These are phyloP conservation scores for Termitomyces sp. DNA, from an alignment of 768 basidiomycete species.

Conservation along the genomic window DNA sequence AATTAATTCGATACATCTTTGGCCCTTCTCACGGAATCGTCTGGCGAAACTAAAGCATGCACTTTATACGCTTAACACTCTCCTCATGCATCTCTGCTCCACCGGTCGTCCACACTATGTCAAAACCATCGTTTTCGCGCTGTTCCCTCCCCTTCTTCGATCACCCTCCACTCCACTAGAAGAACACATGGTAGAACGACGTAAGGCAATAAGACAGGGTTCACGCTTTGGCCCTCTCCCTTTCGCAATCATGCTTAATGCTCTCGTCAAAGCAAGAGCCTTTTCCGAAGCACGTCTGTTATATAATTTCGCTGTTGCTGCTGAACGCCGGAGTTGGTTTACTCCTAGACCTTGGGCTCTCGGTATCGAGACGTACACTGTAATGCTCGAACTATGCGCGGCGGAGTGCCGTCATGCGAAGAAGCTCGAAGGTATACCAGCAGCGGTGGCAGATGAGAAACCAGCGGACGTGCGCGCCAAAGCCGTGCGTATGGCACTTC, in stretches of 20 bases:
- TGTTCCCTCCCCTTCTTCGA: constrained; percentile 51
- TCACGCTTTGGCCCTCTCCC: constrained; percentile 55
- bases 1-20: constrained; percentile 4
- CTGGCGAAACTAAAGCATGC: constrained; percentile 28
- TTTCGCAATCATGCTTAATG: constrained; percentile 57
- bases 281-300: constrained; percentile 50
- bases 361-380: constrained; percentile 64
- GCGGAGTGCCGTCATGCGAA: constrained; percentile 26
- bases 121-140: constrained; percentile 41
- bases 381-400: constrained; percentile 64
- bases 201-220: constrained; percentile 36
- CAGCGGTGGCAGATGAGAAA: constrained; percentile 1
- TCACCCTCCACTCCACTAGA: constrained; percentile 20
- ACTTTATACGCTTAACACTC: constrained; percentile 45
- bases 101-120: constrained; percentile 45
- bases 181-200: constrained; percentile 18
- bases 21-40: constrained; percentile 4
- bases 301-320: constrained; percentile 58
- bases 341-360: constrained; percentile 56
- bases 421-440: constrained; percentile 17
- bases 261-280: constrained; percentile 53
- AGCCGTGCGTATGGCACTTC: constrained; percentile 9
- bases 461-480: not conserved
- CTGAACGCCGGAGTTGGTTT: constrained; percentile 53
- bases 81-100: constrained; percentile 49